phyloP scores from a whole-genome alignment of 2,329 filamentous ascomycete genomes.

The Talaromyces pinophilus region DNA sequence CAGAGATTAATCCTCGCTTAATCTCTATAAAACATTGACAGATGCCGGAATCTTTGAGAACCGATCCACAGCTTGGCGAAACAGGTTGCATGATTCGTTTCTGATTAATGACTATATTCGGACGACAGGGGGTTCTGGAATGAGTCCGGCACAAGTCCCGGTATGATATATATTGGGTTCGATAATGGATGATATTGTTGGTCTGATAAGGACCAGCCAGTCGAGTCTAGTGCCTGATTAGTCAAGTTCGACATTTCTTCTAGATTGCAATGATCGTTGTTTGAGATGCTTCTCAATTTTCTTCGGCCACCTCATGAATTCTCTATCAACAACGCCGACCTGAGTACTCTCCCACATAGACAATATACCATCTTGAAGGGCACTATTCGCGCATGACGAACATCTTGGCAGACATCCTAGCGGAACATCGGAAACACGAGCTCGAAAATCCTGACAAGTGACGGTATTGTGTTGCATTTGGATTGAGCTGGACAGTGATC shows the following conservation, averaged over 20 bases:
- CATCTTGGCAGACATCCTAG: not conserved
- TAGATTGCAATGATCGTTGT: not conserved
- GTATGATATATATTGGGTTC: not conserved
- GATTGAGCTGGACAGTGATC: not conserved
- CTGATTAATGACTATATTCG: not conserved
- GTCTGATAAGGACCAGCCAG: not conserved
- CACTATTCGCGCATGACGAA: not conserved
- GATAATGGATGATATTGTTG: not conserved
- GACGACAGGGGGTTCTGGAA: not conserved
- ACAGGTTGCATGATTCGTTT: not conserved
- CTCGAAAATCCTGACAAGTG: not conserved
- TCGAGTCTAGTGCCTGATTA: not conserved
- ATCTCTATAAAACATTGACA: not conserved
- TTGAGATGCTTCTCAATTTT: not conserved
- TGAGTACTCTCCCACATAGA: no score
- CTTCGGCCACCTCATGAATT: not conserved
- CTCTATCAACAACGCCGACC: not conserved
- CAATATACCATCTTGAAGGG: not conserved
- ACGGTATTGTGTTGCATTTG: not conserved
- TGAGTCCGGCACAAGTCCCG: not conserved
- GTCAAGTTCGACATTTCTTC: not conserved
- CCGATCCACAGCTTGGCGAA: not conserved
- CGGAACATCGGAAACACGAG: constrained; percentile 4
- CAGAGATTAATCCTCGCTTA: not conserved
- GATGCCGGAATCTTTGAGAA: not conserved